Conservation (phyloP, 345 rosid genomes). For the Rubroshorea leprosula region DNA sequence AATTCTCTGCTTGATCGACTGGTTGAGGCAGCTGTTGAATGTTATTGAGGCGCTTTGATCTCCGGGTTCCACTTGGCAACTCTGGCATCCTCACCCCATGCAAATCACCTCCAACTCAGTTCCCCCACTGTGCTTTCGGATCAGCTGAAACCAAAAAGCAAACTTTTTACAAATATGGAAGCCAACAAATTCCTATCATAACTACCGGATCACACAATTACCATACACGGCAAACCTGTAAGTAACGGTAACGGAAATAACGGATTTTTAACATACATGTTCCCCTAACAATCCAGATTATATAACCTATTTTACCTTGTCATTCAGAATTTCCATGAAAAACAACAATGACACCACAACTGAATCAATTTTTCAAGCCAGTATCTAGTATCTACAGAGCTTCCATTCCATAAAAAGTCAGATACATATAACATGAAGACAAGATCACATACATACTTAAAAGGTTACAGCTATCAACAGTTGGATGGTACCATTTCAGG, state of each 20-base stretch:
- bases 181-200: slow-evolving; percentile 1
- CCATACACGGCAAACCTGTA: slow-evolving; percentile 10
- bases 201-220: background rate
- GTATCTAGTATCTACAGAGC: background rate
- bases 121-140: slow-evolving; percentile 26
- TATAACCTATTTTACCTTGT: slow-evolving; percentile 1
- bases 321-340: slow-evolving; percentile 7
- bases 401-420: slow-evolving; percentile 9
- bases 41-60: slow-evolving; percentile 87
- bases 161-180: slow-evolving; percentile 7
- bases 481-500: slow-evolving; percentile 12
- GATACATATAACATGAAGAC: background rate
- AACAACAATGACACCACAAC: slow-evolving; percentile 2
- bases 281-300: slow-evolving; percentile 13
- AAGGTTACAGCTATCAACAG: slow-evolving; percentile 14
- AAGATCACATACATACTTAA: slow-evolving; percentile 12
- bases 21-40: slow-evolving; percentile 71
- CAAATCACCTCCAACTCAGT: slow-evolving; percentile 52
- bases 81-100: slow-evolving; percentile 98
- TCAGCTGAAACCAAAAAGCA: slow-evolving; percentile 33
- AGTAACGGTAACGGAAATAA: background rate
- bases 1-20: slow-evolving; percentile 61
- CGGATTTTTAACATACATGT: background rate
- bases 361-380: background rate
- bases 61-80: slow-evolving; percentile 95